These are phyloP conservation scores for Thermomucor indicae-seudaticae DNA, from an alignment of 371 early-diverging fungal species.

Conservation along the genomic window DNA sequence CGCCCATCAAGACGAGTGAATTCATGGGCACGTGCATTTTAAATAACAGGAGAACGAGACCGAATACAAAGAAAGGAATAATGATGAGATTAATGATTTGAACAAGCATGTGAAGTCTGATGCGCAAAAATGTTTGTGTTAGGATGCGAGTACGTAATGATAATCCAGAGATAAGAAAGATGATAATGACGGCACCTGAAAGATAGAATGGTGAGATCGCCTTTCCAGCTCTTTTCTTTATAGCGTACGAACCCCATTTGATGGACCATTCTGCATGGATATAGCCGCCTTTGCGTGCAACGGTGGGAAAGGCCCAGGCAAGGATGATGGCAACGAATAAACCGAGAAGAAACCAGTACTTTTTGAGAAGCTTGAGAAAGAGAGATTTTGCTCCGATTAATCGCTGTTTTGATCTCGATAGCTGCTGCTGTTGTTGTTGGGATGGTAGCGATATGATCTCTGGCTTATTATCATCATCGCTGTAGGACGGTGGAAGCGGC, in stretches of 20 bases:
- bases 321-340: constrained; percentile 52
- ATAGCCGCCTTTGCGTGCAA: constrained; percentile 55
- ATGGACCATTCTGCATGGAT: constrained; percentile 59
- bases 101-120: constrained; percentile 55
- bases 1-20: constrained; percentile 48
- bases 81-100: constrained; percentile 55
- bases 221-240: neutral
- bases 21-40: constrained; percentile 41
- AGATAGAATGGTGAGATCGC: neutral
- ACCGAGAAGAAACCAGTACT: constrained; percentile 54
- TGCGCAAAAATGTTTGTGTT: constrained; percentile 47
- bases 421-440: constrained; percentile 1
- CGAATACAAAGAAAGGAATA: constrained; percentile 58
- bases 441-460: too few relatives aligned
- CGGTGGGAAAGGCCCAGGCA: constrained; percentile 51
- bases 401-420: neutral
- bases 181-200: constrained; percentile 49
- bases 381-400: too few relatives aligned
- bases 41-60: constrained; percentile 45
- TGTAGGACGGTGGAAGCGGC: constrained; percentile 12
- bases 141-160: constrained; percentile 57
- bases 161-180: constrained; percentile 66
- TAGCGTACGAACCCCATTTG: constrained; percentile 42
- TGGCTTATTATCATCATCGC: too few relatives aligned
- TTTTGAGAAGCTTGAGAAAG: constrained; percentile 2